Conservation (phyloP, 768 basidiomycete genomes). For the Butyriboletus loyo region DNA sequence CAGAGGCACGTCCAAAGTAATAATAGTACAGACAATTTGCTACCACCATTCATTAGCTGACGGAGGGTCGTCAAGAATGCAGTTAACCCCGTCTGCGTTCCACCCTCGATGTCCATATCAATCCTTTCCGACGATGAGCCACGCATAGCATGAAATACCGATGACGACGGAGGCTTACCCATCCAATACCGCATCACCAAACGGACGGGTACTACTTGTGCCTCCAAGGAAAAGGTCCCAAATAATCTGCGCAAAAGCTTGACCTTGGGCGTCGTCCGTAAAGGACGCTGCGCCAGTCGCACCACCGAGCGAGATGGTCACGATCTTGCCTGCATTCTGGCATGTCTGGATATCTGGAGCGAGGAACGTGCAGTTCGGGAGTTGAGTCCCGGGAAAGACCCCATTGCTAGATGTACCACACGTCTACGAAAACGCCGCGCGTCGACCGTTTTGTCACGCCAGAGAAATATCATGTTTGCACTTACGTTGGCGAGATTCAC, state of each 20-base stretch:
- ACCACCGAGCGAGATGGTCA: conserved; percentile 62
- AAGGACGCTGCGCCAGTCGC: conserved; percentile 64
- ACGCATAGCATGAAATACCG: background rate
- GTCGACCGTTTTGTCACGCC: background rate
- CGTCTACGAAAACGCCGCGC: conserved; percentile 36
- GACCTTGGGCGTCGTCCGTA: conserved; percentile 53
- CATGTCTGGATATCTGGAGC: conserved; percentile 62
- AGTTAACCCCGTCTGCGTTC: conserved; percentile 30
- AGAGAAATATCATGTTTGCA: background rate
- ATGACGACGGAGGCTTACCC: conserved; percentile 41
- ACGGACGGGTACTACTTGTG: conserved; percentile 59
- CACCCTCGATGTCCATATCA: conserved; percentile 51
- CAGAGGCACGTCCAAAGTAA: background rate
- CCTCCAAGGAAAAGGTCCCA: conserved; percentile 73
- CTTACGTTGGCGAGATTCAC: conserved; percentile 60
- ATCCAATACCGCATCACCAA: conserved; percentile 68
- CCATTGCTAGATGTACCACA: conserved; percentile 57
- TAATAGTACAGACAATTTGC: conserved; percentile 20
- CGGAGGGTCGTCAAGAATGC: conserved; percentile 33
- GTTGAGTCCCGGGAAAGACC: conserved; percentile 57
- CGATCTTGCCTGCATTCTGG: conserved; percentile 60
- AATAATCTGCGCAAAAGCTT: conserved; percentile 59
- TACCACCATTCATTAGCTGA: conserved; percentile 27
- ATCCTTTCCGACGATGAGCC: conserved; percentile 22
- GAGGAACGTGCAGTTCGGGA: conserved; percentile 61